Conservation (phyloP, 2,329 filamentous ascomycete species). For the Immersiporthe knoxdaviesiana region DNA sequence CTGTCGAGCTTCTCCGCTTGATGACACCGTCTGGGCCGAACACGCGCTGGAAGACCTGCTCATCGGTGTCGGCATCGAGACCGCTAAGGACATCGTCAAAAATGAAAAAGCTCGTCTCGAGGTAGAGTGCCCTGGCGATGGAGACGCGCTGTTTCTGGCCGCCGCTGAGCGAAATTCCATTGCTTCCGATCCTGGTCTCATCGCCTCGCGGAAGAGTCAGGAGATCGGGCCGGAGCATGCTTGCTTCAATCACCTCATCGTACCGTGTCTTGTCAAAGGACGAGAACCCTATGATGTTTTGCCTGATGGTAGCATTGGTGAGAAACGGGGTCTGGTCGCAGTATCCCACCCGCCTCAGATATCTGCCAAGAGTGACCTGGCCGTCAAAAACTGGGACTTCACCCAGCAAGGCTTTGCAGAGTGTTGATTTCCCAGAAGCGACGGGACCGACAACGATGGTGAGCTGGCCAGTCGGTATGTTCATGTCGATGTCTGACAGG, state of each 20-base stretch:
- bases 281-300: constrained; percentile 27
- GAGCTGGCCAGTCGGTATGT: constrained; percentile 31
- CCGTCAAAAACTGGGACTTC: constrained; percentile 19
- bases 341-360: not conserved
- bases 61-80: constrained; percentile 46
- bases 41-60: constrained; percentile 44
- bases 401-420: constrained; percentile 29
- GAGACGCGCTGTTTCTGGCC: constrained; percentile 40
- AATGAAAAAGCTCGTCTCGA: constrained; percentile 36
- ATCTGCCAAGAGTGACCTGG: not conserved
- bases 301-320: constrained; percentile 19
- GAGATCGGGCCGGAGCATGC: constrained; percentile 38
- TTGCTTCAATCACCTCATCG: constrained; percentile 38
- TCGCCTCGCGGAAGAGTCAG: constrained; percentile 40
- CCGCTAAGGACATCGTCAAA: constrained; percentile 47
- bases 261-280: constrained; percentile 35
- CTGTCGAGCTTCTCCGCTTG: constrained; percentile 32
- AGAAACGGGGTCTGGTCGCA: constrained; percentile 36
- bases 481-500: constrained; percentile 41
- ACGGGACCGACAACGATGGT: constrained; percentile 28
- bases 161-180: constrained; percentile 43
- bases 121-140: constrained; percentile 35
- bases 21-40: constrained; percentile 43
- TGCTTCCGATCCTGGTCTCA: constrained; percentile 40
- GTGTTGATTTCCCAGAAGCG: constrained; percentile 31